phyloP scores from a whole-genome alignment of 805 yeast genomes.

The Lachancea fermentati region DNA sequence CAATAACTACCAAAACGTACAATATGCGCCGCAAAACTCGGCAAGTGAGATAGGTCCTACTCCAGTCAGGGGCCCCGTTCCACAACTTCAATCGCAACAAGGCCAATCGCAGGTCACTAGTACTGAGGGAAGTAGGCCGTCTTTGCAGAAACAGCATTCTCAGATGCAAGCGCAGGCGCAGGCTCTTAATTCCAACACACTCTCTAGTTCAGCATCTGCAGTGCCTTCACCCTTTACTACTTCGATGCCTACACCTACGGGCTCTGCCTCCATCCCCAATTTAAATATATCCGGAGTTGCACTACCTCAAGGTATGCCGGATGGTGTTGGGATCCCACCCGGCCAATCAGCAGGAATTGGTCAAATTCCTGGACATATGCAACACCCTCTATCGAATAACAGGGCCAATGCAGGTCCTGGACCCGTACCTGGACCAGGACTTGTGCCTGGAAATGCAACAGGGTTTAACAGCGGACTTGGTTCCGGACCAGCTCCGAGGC shows the following conservation, averaged over 20 bases:
- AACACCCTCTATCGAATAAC: no score
- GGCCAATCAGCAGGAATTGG: neutral
- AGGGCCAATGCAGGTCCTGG: no score
- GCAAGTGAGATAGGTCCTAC: neutral
- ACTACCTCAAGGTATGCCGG: constrained; percentile 1
- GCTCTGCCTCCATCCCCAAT: constrained; percentile 3
- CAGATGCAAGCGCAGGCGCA: constrained; percentile 6
- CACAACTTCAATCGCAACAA: constrained; percentile 2
- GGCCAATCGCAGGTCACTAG: neutral
- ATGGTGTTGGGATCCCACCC: neutral
- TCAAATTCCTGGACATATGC: constrained; percentile 1
- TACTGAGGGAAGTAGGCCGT: neutral
- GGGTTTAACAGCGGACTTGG: neutral
- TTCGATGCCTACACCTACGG: constrained; percentile 6
- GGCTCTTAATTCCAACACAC: constrained; percentile 1
- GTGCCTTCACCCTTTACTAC: constrained; percentile 8
- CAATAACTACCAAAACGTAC: constrained; percentile 3
- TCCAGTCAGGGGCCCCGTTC: neutral
- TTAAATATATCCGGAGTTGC: constrained; percentile 1
- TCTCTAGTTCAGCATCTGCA: constrained; percentile 7
- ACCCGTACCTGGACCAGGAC: neutral
- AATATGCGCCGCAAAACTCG: neutral
- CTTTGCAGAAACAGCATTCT: neutral
- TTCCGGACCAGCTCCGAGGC: constrained; percentile 1
- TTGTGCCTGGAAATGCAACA: neutral